Evolutionary conservation across 2,329 filamentous ascomycete species (phyloP), one percentile per base, ranked within the genome.

Genomic region (Colletotrichum plurivorum): DNA sequence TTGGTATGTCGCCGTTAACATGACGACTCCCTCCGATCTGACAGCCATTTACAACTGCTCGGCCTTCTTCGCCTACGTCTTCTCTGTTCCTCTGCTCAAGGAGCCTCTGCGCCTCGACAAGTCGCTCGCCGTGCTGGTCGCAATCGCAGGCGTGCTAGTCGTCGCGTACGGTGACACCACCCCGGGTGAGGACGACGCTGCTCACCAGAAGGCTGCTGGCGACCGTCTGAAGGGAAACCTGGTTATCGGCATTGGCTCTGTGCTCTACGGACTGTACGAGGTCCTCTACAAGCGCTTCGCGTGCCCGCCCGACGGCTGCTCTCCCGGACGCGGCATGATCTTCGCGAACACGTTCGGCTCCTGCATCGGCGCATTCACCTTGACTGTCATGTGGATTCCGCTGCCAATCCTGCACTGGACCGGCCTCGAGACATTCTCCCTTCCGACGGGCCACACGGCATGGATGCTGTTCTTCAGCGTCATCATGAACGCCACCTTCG

Each of bases 41-140:
- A 99, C 96, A 0, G 96, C 96, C 62, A 99, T 99, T 75, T 99
- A 99, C 87, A 99, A 99, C 83, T 99, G 96, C 85, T 97, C 94
- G 61, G 95, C 96, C 67, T 99, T 99, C 82, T 99, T 99, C 79
- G 96, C 96, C 56, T 99, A 99, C 78, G 95, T 94, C 13, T 99
- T 99, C 78, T 97, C 93, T 53, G 94, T 99, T 52, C 94, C 95
- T 1, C 82, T 99, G 18, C 85, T 99, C 2, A 90, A 93, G 66
- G 96, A 99, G 80, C 94, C 92, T 73, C 82, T 98, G 13, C 90
- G 94, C 22, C 82, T 92, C 45, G 94, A 94, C 82, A 99, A 99
- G 84, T 91, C 94, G 31, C 78, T 97, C 58, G 93, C 95, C 4
- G 96, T 99, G 1, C 86, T 89, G 12, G 88, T 99, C 46, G 96